Base-by-base conservation (phyloP, 176 grass and related monocot species). In the Poa pratensis region DNA sequence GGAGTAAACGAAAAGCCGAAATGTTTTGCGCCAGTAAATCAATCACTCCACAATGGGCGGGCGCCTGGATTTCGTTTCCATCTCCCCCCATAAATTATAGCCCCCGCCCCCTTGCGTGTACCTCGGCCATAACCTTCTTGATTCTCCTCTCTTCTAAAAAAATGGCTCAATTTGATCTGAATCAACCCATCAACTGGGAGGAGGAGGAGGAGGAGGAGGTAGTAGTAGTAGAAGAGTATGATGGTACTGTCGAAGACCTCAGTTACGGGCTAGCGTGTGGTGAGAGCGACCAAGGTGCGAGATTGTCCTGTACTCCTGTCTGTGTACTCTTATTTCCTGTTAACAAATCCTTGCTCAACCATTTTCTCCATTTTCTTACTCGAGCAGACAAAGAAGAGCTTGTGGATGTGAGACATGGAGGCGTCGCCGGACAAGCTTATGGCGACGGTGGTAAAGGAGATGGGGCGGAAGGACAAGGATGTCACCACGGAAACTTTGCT, bases 151-250 rank as follows among this genome's bases (percentile, higher is more conserved):
- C 69, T 9, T 73, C n/a, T 48, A 27, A 15, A 49, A 73, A 45
- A 45, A 73, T 49, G 70, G 14, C 70, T 73, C 70, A 4, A 7
- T 73, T 73, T 22, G 70, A 26, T 73, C 70, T 73, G 43, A 73
- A 73, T 5, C 70, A 49, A 28, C 70, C 43, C 43, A 27, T 73
- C 70, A 4, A 18, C 43, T 73, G 70, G 70, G 69, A 48, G 43
- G 43, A 46, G 22, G 42, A 73, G 69, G 22, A 9, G 1, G 43
- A 46, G 22, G 42, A 73, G 69, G 22, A 9, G 1, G 35, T 37
- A 37, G 37, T 40, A 43, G 10, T 4, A 26, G 13, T 4, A 16
- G 42, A 73, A 45, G 7, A 49, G 12, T 15, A 27, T 62, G 54
- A 12, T 14, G 46, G 46, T 10, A 26, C 58, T 61, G 22, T 62